Base-by-base conservation (phyloP, 305 asterid species). In the Plantago lanceolata region DNA sequence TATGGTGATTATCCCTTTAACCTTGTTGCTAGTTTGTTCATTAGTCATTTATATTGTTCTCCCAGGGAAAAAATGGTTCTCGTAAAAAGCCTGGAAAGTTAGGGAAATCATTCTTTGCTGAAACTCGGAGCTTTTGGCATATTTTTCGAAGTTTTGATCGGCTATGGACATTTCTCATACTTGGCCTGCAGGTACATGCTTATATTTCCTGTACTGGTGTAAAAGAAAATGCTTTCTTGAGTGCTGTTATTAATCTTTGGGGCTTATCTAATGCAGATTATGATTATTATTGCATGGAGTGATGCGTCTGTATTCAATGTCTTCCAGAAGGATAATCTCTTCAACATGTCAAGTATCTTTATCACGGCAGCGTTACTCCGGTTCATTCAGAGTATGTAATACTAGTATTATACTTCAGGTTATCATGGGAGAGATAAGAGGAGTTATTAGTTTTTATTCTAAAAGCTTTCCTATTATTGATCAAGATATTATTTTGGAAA, bases 281-380 rank as follows among this genome's bases (percentile, higher is more conserved):
- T 89, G 96, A 80, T 86, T 60, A 86, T 89, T 66, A 54, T 87
- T 69, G 95, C 94, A 74, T 87, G 97, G 95, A 86, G 84, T 73
- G 74, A 76, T 54, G 80, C 83, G 70, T 79, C 95, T 21, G 50
- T 88, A 63, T 76, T 69, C 29, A 75, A 90, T 58, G 71, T 88
- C 73, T 84, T 94, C 79, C 80, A 65, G 79, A 84, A 70, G 85
- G 72, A 84, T 61, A 68, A 79, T 55, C 63, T 94, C 44, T 84
- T 81, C 64, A 69, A 61, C 60, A 54, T 90, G 71, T 88, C 97
- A 57, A 90, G 97, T 79, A 84, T 94, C 75, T 94, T 94, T 74
- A 86, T 94, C 72, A 94, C 99, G 7, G 96, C 99, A 67, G 86
- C 99, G 52, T 55, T 79, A 73, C 93, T 94, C 78, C 97, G 61